phyloP scores from a whole-genome alignment of 192 early-diverging fungal species.

The Coemansia sp. region DNA sequence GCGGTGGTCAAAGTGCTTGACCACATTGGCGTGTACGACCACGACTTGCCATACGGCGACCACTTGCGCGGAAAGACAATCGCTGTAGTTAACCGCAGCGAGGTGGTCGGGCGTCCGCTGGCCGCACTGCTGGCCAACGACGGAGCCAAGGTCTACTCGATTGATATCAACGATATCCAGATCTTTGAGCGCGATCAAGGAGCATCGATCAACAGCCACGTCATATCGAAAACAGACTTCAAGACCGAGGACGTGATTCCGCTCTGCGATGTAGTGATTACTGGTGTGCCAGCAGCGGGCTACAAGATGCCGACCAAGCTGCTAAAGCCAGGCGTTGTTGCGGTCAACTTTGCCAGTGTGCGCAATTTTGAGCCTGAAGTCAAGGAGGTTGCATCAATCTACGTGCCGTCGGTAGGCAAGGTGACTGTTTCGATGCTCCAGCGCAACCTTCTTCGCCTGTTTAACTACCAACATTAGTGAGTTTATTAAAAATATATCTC shows the following conservation, averaged over 20 bases:
- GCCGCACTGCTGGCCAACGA: conserved; percentile 98
- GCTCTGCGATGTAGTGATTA: conserved; percentile 95
- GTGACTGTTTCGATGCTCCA: conserved; percentile 99
- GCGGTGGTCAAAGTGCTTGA: conserved; percentile 96
- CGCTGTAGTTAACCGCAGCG: conserved; percentile 92
- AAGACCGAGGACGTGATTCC: conserved; percentile 79
- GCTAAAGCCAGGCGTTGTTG: conserved; percentile 95
- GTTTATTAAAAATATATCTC: conserved; percentile 1
- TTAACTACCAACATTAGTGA: conserved; percentile 63
- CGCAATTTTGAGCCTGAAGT: conserved; percentile 95
- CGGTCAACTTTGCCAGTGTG: conserved; percentile 96
- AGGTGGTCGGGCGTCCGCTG: conserved; percentile 96
- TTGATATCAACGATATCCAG: conserved; percentile 88
- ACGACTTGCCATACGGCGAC: conserved; percentile 86
- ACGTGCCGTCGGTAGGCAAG: conserved; percentile 94
- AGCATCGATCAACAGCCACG: conserved; percentile 65
- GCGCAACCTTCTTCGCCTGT: conserved; percentile 88
- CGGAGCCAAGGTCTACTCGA: conserved; percentile 94
- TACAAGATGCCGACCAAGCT: conserved; percentile 86
- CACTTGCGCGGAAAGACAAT: conserved; percentile 91
- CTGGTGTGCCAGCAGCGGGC: conserved; percentile 84
- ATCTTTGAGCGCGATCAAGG: conserved; percentile 71
- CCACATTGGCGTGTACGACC: conserved; percentile 91
- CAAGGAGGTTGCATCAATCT: conserved; percentile 91
- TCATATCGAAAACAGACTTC: conserved; percentile 63